These are phyloP conservation scores for Hymenoscyphus occultus DNA, from an alignment of 2,329 filamentous ascomycete genomes.

Conservation along the genomic window DNA sequence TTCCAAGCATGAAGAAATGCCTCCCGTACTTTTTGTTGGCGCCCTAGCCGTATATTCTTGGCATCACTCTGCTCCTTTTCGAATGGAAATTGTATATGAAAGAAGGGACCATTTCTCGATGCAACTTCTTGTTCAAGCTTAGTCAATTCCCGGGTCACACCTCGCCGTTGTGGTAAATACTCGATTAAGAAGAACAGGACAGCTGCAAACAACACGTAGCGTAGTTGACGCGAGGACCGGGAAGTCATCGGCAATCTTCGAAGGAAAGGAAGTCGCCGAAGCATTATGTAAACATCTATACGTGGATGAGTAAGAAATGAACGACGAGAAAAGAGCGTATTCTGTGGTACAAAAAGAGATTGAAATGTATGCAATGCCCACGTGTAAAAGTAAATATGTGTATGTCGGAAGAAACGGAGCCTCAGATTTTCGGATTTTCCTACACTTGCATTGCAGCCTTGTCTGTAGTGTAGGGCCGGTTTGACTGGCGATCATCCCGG, in stretches of 20 bases:
- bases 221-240: conserved; percentile 2
- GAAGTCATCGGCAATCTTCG: conserved; percentile 2
- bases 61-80: background rate
- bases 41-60: background rate
- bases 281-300: background rate
- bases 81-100: conserved; percentile 1
- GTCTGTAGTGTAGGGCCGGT: background rate
- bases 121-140: background rate
- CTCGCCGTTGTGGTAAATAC: background rate
- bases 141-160: background rate
- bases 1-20: conserved; percentile 51
- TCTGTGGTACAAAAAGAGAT: background rate
- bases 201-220: conserved; percentile 3
- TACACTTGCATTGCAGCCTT: background rate
- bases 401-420: background rate
- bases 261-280: conserved; percentile 1
- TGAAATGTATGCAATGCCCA: too few species aligned
- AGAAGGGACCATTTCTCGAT: background rate
- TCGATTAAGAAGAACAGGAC: background rate
- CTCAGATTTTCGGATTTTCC: background rate
- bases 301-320: background rate
- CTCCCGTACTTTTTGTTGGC: conserved; percentile 1
- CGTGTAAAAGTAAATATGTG: too few species aligned
- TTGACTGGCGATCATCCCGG: background rate
- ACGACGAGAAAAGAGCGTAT: background rate